Conservation (phyloP, 2,329 filamentous ascomycete species). For the Microsporum canis region DNA sequence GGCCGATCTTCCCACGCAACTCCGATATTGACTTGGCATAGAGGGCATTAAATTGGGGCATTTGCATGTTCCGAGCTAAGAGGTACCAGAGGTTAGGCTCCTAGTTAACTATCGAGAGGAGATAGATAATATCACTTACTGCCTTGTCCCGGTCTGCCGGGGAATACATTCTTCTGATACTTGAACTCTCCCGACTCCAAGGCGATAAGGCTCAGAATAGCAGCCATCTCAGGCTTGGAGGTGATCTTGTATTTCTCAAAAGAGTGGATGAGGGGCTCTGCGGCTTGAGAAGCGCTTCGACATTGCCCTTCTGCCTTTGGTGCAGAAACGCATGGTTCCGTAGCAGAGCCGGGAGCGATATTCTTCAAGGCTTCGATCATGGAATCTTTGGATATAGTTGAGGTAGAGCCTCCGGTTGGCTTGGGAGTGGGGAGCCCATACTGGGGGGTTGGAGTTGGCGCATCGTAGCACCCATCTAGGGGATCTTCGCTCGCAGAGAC, state of each 20-base stretch:
- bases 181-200: conserved; percentile 60
- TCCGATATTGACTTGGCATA: conserved; percentile 43
- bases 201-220: conserved; percentile 57
- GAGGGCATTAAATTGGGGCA: conserved; percentile 41
- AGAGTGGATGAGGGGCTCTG: conserved; percentile 43
- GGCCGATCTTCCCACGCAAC: conserved; percentile 27
- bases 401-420: not conserved
- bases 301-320: conserved; percentile 47
- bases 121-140: conserved; percentile 10
- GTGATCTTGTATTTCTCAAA: conserved; percentile 49
- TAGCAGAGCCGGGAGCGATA: conserved; percentile 47
- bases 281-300: conserved; percentile 52
- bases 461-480: not conserved
- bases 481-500: not conserved
- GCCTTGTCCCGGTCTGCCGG: conserved; percentile 43
- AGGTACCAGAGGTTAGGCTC: not conserved
- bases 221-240: conserved; percentile 51
- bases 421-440: not conserved
- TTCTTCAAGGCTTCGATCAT: conserved; percentile 8
- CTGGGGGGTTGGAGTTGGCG: not conserved
- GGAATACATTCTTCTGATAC: conserved; percentile 58
- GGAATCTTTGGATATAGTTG: not conserved
- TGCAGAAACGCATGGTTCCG: conserved; percentile 37
- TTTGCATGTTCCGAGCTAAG: conserved; percentile 52
- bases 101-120: not conserved